Evolutionary conservation across 202 grass and related monocot species (phyloP), one percentile per base, ranked within the genome.

Genomic region (Elaeis oleifera): DNA sequence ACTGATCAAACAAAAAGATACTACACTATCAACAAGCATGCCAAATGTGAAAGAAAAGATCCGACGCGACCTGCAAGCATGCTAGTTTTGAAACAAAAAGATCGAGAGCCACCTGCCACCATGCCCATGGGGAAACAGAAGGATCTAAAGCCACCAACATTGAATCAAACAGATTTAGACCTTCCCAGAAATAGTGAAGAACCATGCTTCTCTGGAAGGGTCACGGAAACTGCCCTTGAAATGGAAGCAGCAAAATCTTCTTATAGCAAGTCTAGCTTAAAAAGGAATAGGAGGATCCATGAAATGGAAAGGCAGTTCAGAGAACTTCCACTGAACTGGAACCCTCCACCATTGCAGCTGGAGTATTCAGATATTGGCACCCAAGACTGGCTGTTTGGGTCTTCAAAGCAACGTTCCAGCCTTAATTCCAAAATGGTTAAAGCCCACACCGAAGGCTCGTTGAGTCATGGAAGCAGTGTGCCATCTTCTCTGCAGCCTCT

Each of bases 341-440:
- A 68, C 16, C n/a, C 65, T 16, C 65, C 23, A 4, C 0, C 5
- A 8, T 55, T 55, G 7, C 65, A 56, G 4, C 3, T 54, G 5
- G 23, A 56, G 9, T 22, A 3, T 21, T 36, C n/a, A 2, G 51
- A 55, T 54, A 21, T 7, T 1, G 18, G 22, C 4, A 23, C 39
- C 8, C 49, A 68, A n/a, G 57, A 59, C 57, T 68, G 65, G 65
- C 5, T 68, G 14, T 39, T 6, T 36, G 8, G n/a, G 25, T 25
- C 18, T 6, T 52, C 25, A 7, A 55, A 56, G 9, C 26, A 5
- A 44, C 17, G 54, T 0, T 21, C 4, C 5, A 36, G 18, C 32
- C 24, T 1, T 68, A 2, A 20, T 54, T 6, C n/a, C 16, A 36
- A 36, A 3, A 16, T 8, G 18, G 0, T 4, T 27, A 21, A 19